Conservation (phyloP, 306 rosid species). For the Biancaea sappan region DNA sequence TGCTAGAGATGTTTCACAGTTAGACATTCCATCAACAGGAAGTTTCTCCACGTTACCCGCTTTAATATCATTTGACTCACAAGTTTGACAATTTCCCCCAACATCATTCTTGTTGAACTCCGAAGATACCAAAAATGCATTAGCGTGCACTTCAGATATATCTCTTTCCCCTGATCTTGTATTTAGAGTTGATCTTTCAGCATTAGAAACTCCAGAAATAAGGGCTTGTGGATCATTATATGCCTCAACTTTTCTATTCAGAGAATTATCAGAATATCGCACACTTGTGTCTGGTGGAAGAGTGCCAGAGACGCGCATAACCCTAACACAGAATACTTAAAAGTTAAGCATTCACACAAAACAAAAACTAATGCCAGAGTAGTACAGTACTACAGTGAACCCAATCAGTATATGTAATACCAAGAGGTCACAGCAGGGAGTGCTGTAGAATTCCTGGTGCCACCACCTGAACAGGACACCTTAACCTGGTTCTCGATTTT, state of each 20-base stretch:
- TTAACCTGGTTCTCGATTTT: conserved; percentile 41
- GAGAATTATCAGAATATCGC: conserved; percentile 26
- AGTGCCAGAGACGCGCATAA: conserved; percentile 45
- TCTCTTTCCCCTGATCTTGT: conserved; percentile 33
- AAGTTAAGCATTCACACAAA: conserved; percentile 20
- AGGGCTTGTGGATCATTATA: conserved; percentile 33
- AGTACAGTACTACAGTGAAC: too few relatives aligned
- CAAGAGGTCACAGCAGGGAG: conserved; percentile 42
- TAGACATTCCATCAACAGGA: conserved; percentile 30
- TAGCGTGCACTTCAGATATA: conserved; percentile 24
- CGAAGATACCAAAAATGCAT: conserved; percentile 14
- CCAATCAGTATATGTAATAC: conserved; percentile 35
- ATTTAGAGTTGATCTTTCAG: conserved; percentile 34
- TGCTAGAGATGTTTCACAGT: conserved; percentile 30
- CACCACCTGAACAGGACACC: conserved; percentile 36
- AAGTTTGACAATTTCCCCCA: conserved; percentile 35
- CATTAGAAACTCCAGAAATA: conserved; percentile 15
- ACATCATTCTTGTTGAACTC: conserved; percentile 25
- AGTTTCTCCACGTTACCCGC: conserved; percentile 31
- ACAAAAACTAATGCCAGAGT: not conserved
- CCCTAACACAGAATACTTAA: conserved; percentile 34
- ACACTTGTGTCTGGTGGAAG: conserved; percentile 29
- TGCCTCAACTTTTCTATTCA: conserved; percentile 35
- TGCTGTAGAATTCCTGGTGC: conserved; percentile 20
- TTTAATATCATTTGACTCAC: conserved; percentile 34